These are phyloP conservation scores for Penicillium steckii DNA, from an alignment of 495 filamentous ascomycete genomes.

Conservation along the genomic window DNA sequence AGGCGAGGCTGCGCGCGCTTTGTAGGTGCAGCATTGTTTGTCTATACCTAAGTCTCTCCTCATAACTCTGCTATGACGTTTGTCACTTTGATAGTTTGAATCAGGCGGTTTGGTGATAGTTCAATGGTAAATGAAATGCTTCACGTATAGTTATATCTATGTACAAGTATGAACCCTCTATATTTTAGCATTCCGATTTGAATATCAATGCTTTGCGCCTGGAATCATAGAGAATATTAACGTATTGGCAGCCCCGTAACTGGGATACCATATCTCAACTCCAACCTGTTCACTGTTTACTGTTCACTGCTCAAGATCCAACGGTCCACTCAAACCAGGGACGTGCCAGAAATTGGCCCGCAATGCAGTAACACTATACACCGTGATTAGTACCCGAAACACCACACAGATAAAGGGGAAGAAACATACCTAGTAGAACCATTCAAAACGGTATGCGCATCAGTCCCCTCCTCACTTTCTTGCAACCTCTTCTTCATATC, in stretches of 20 bases:
- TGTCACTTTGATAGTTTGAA: background rate
- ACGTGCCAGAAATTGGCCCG: conserved; percentile 91
- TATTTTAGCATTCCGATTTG: too few species aligned
- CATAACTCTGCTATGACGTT: too few species aligned
- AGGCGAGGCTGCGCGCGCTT: conserved; percentile 79
- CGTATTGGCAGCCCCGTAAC: too few species aligned
- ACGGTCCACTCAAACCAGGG: conserved; percentile 61
- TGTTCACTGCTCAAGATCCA: conserved; percentile 54
- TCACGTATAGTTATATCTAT: background rate
- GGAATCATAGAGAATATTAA: too few species aligned
- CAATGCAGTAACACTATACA: conserved; percentile 78
- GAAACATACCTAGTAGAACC: conserved; percentile 51
- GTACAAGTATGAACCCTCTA: background rate
- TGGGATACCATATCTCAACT: conserved; percentile 17
- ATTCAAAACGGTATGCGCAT: conserved; percentile 90
- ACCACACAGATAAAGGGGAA: background rate
- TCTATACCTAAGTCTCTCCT: too few species aligned
- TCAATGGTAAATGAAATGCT: background rate
- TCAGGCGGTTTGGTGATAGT: background rate
- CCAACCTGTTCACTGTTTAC: background rate
- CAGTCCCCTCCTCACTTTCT: conserved; percentile 68
- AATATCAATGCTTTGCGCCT: too few species aligned
- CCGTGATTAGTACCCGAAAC: conserved; percentile 7
- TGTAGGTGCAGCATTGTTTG: conserved; percentile 14
- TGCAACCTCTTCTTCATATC: conserved; percentile 49